Percentiles rank a stretch among this genome's conserved stretches.
Conservation (phyloP, 73 alveolate genomes). For the Symbiodinium natans region DNA sequence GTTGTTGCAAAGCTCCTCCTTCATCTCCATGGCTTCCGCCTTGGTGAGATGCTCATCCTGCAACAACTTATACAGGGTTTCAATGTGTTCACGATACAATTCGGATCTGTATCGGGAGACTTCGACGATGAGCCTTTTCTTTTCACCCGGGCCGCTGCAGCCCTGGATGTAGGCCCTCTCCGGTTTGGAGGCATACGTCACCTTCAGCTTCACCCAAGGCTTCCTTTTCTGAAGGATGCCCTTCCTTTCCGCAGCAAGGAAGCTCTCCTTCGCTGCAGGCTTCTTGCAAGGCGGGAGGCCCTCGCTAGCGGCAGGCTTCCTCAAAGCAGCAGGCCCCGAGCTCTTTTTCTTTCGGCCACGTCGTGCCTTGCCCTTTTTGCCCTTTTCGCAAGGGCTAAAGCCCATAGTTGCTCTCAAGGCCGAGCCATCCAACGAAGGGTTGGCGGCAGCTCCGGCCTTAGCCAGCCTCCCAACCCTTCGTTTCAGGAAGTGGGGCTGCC, state of each 20-base stretch:
- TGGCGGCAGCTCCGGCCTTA: not conserved
- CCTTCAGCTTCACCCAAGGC: not conserved
- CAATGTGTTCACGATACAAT: not conserved
- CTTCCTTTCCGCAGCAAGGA: not conserved
- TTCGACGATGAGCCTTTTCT: not conserved
- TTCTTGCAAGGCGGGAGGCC: not conserved
- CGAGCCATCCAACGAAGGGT: not conserved
- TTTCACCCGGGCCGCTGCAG: not conserved
- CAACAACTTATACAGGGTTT: not conserved
- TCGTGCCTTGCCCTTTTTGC: not conserved
- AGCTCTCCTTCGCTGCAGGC: not conserved
- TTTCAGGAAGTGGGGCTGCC: not conserved
- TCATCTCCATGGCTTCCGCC: not conserved
- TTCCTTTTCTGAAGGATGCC: not conserved
- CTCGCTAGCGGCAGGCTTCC: not conserved
- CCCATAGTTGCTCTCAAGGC: not conserved
- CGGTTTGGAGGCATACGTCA: not conserved
- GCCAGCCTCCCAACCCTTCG: not conserved
- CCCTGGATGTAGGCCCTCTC: not conserved
- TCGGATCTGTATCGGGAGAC: not conserved
- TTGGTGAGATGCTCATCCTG: not conserved
- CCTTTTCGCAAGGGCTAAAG: too few relatives aligned
- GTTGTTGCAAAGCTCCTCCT: not conserved
- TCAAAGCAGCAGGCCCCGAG: not conserved
- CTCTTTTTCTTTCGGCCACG: not conserved